Conservation (phyloP, 2,329 filamentous ascomycete species). For the Stemphylium vesicarium region DNA sequence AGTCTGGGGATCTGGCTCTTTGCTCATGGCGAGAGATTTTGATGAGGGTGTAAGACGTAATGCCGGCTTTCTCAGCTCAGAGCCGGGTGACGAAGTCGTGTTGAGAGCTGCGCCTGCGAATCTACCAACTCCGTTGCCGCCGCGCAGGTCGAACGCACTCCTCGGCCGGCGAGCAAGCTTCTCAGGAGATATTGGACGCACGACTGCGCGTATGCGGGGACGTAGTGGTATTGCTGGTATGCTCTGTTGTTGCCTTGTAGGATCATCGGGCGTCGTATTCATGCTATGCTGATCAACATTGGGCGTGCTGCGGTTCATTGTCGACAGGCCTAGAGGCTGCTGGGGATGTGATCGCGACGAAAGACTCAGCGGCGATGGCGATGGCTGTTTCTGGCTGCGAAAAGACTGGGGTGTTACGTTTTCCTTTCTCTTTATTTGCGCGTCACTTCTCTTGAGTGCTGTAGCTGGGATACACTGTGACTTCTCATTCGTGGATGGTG, state of each 20-base stretch:
- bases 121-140: neutral
- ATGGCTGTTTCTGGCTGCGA: neutral
- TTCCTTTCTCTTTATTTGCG: constrained; percentile 27
- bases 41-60: constrained; percentile 13
- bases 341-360: constrained; percentile 24
- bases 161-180: constrained; percentile 34
- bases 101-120: neutral
- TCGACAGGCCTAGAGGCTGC: constrained; percentile 22
- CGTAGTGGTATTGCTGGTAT: constrained; percentile 14
- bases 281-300: constrained; percentile 24
- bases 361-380: neutral
- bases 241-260: neutral
- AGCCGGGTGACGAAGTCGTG: neutral
- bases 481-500: constrained; percentile 11
- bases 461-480: constrained; percentile 12
- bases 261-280: constrained; percentile 7
- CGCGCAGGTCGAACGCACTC: constrained; percentile 44
- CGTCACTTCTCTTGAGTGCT: constrained; percentile 9
- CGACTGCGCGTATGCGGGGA: constrained; percentile 20
- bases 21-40: constrained; percentile 23
- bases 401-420: constrained; percentile 25
- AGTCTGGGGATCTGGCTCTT: constrained; percentile 19
- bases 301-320: constrained; percentile 16
- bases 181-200: constrained; percentile 27
- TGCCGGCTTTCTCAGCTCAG: constrained; percentile 11